Evolutionary conservation across 192 early-diverging fungal species (phyloP).

Genomic region (Rhizoclosmatium sp.): DNA sequence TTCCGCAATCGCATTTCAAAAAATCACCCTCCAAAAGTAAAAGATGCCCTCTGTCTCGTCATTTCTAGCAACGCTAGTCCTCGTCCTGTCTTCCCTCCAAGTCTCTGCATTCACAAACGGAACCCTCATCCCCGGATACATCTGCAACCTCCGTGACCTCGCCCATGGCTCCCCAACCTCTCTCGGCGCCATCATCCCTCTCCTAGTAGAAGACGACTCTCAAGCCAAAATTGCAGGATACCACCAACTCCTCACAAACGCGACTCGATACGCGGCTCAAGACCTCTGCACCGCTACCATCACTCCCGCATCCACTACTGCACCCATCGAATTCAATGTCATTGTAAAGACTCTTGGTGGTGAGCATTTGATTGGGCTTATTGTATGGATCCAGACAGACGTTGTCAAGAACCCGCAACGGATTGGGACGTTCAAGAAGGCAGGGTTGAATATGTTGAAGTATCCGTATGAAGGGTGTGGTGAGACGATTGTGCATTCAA

Average conservation of each 20-base stretch:
- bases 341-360: constrained; percentile 1
- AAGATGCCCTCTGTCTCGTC: too few relatives aligned
- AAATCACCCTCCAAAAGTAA: too few relatives aligned
- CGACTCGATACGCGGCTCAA: constrained; percentile 11
- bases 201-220: constrained; percentile 31
- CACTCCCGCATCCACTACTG: not conserved
- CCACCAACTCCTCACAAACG: constrained; percentile 12
- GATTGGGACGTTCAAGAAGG: constrained; percentile 24
- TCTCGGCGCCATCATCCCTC: constrained; percentile 36
- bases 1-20: too few relatives aligned
- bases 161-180: constrained; percentile 33
- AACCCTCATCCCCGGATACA: constrained; percentile 36
- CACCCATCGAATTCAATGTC: not conserved
- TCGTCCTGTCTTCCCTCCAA: not conserved
- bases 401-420: constrained; percentile 8
- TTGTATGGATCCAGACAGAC: constrained; percentile 43
- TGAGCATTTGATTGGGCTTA: constrained; percentile 32
- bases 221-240: constrained; percentile 29
- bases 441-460: constrained; percentile 37
- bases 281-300: constrained; percentile 38
- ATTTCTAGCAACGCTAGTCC: not conserved
- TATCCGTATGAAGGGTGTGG: constrained; percentile 40
- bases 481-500: constrained; percentile 33
- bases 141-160: constrained; percentile 38
- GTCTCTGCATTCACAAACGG: constrained; percentile 42